phyloP scores from a whole-genome alignment of 345 rosid species.

The Eucalyptus marginata region DNA sequence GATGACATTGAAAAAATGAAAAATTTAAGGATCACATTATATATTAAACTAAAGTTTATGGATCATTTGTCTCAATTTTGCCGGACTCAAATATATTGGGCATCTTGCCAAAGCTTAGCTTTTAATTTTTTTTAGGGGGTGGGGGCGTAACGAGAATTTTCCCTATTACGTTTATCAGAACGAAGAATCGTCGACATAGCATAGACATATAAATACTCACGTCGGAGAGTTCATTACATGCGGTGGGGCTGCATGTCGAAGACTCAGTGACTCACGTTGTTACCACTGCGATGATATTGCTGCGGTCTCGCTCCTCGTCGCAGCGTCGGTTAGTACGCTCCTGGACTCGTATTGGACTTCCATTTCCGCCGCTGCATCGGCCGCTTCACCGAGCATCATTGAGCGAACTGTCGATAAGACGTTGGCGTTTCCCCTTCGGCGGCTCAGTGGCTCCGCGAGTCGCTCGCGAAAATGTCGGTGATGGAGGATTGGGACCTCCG shows the following conservation, averaged over 20 bases:
- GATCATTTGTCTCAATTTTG: no score
- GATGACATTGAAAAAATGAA: no score
- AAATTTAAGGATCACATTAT: no score
- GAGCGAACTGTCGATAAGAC: no score
- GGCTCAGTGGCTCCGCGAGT: not conserved
- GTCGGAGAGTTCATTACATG: not conserved
- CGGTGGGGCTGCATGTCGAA: not conserved
- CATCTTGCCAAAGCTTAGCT: not conserved
- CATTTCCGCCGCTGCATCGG: no score
- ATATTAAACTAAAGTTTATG: no score
- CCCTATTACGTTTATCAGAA: not conserved
- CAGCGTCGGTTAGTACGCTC: no score
- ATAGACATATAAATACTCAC: not conserved
- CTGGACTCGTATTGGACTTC: no score
- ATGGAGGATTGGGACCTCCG: not conserved
- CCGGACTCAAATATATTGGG: accelerated
- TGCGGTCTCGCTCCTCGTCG: no score
- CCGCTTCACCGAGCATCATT: no score
- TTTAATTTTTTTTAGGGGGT: not conserved
- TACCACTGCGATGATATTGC: no score
- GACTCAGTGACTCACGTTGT: not conserved
- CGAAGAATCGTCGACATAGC: not conserved
- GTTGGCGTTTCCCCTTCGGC: no score
- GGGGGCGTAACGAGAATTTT: not conserved
- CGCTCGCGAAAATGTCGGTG: not conserved